phyloP scores from a whole-genome alignment of 108 stramenopile genomes.

The Mediolabrus comicus region DNA sequence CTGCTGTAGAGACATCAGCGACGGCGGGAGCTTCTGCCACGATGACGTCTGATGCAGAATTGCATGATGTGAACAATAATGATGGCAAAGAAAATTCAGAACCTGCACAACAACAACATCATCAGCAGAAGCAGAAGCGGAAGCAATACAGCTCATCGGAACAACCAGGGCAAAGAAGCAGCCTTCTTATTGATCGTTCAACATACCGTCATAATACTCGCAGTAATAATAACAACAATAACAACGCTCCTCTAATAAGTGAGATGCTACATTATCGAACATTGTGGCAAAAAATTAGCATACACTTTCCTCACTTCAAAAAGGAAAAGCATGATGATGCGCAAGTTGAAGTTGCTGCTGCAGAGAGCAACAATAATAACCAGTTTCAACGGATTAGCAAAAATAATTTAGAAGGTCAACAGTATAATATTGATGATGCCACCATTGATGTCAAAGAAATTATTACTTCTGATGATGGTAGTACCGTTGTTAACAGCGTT shows the following conservation, averaged over 20 bases:
- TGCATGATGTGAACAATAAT: conserved; percentile 16
- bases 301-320: too few relatives aligned
- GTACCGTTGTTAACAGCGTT: neutral
- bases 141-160: neutral
- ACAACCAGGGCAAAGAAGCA: too few relatives aligned
- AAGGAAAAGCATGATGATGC: neutral
- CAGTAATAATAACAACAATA: too few relatives aligned
- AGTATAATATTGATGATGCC: neutral
- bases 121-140: neutral
- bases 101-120: neutral
- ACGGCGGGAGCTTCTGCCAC: too few relatives aligned
- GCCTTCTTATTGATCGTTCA: too few relatives aligned
- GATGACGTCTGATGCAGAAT: conserved; percentile 15
- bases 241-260: too few relatives aligned
- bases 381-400: neutral
- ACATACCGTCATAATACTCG: too few relatives aligned
- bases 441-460: neutral
- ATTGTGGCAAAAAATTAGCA: too few relatives aligned
- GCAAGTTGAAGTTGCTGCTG: neutral
- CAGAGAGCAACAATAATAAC: neutral
- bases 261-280: too few relatives aligned
- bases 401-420: conserved; percentile 1
- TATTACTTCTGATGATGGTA: too few relatives aligned
- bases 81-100: neutral
- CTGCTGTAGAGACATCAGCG: neutral